Evolutionary conservation across 2,329 filamentous ascomycete species (phyloP).

Genomic region (Penicillium glabrum): DNA sequence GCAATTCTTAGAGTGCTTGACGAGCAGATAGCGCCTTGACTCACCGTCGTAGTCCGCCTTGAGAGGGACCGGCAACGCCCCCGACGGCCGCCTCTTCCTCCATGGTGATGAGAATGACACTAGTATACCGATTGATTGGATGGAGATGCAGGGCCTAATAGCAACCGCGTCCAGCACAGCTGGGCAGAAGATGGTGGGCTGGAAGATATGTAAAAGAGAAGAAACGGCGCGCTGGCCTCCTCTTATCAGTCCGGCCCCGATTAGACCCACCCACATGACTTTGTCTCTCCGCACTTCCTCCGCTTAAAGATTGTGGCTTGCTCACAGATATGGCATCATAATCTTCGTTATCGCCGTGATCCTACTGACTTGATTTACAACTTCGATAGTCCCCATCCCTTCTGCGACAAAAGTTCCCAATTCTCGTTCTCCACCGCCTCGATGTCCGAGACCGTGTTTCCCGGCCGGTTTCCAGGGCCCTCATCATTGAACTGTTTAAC

Average conservation of each 20-base stretch:
- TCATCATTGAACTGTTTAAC: constrained; percentile 56
- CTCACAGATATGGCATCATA: constrained; percentile 5
- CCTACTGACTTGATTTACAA: constrained; percentile 10
- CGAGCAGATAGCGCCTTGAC: not conserved
- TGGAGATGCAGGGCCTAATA: not conserved
- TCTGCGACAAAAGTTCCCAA: constrained; percentile 48
- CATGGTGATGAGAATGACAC: constrained; percentile 23
- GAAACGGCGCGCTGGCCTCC: constrained; percentile 13
- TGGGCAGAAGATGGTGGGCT: constrained; percentile 3
- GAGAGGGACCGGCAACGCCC: constrained; percentile 23
- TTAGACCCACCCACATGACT: constrained; percentile 13
- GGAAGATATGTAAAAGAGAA: constrained; percentile 7
- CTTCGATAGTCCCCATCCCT: constrained; percentile 50
- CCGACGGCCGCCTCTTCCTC: constrained; percentile 35
- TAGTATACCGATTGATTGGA: not conserved
- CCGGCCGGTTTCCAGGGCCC: constrained; percentile 49
- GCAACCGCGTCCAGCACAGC: constrained; percentile 21
- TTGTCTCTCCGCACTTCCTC: constrained; percentile 5
- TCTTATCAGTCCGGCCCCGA: constrained; percentile 15
- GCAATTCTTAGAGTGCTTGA: not conserved
- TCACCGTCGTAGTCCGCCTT: constrained; percentile 32
- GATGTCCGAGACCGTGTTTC: constrained; percentile 48
- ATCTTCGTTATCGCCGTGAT: not conserved
- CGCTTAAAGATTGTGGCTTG: not conserved
- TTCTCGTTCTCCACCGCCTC: constrained; percentile 48